Evolutionary conservation across 2,329 filamentous ascomycete species (phyloP), one percentile per base, ranked within the genome.

Genomic region (Calycina herbarum): DNA sequence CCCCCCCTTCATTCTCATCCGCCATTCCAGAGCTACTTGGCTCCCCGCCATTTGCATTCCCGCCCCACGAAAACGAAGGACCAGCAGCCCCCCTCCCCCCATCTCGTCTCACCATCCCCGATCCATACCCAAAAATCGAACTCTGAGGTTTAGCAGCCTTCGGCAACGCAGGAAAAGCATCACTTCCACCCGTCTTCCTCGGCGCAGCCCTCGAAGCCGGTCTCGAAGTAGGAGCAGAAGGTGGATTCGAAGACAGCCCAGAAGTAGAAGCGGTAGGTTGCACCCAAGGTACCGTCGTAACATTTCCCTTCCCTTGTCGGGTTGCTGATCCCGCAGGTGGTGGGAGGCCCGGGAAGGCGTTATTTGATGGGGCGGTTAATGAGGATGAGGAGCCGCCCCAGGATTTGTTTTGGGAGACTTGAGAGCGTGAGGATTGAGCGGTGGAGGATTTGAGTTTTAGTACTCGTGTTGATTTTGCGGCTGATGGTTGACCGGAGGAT

Each of bases 81-180:
- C 69, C 71, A 3, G 74, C 8, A 81, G 57, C 59, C n/a, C 62
- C 72, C 10, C 67, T 69, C 13, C 75, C 82, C 48, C 81, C 77
- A 71, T 88, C 86, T 54, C 86, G 77, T 58, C 85, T 79, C 17
- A 89, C 85, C 38, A 81, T 72, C 76, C 3, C 86, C 79, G 4
- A 79, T 77, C 86, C 86, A 70, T 88, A 88, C 2, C 85, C 85
- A 63, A 88, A 87, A 57, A 89, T 86, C 0, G 85, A 86, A 1
- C 85, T 87, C 54, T 81, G 80, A 2, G 85, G 85, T 73, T 89
- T 97, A 0, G 91, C 85, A 1, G 93, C 93, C 0, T 88, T 83
- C 0, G 94, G 94, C 0, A 97, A 83, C 1, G 93, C 89, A 0
- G 94, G 94, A 78, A 97, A 97, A 0, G 88, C 87, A 68, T 94